Evolutionary conservation across 2,329 filamentous ascomycete species (phyloP), one percentile per base, ranked within the genome.

Genomic region (Dothideomycetes sp.): DNA sequence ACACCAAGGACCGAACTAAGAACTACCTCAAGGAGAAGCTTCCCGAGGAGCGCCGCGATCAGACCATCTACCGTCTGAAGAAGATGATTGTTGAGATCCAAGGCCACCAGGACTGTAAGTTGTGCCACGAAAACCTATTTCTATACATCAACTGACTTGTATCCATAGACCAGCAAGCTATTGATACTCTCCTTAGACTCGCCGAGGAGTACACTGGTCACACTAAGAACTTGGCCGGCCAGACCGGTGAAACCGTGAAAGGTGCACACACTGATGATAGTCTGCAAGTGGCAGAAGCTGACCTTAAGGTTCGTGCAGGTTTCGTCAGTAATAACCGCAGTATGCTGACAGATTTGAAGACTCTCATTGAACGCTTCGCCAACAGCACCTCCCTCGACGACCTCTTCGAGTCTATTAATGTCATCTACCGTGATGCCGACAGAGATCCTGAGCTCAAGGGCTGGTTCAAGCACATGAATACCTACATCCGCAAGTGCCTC

Each of bases 41-140:
- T 63, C 88, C 91, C 1, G 68, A 89, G 62, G 88, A 96, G 61
- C 86, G 91, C 44, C 86, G 88, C 45, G 87, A 96, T 5, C 87
- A 94, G 69, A 81, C 80, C 41, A 80, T 95, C 52, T 94, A 79
- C 75, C 84, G 91, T 29, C 65, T 98, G 49, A 98, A 89, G 78
- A 96, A 96, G 77, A 94, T 96, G 83, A 68, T 98, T 30, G 79
- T 95, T 34, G 91, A 98, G 64, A 87, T 94, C 52, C 91, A 98
- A 65, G 84, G 89, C 41, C 91, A 96, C 56, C 77, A 84, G 43
- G 89, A 98, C 54, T 98, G 75, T 78, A 62, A 59, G 72, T 64
- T 11, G n/a, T 17, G 5, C 11, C 4, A 17, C 27, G 24, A 14
- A 19, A 27, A 10, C 14, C 14, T 14, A 2, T n/a, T 27, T 19